Percentiles rank a stretch among this genome's conserved stretches.
Conservation (phyloP, 345 rosid genomes). For the Dovyalis caffra region DNA sequence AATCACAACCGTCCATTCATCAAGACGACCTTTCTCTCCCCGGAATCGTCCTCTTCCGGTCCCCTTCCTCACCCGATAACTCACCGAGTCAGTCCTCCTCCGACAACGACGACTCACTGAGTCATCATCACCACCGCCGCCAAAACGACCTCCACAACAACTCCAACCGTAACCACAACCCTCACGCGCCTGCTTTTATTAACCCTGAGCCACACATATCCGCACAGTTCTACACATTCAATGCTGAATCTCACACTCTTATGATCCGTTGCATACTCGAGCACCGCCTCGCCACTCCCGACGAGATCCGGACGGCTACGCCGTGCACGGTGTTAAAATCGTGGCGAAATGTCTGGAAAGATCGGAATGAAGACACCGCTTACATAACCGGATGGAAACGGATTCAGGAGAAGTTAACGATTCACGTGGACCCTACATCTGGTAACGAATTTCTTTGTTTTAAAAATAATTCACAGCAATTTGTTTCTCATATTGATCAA, state of each 20-base stretch:
- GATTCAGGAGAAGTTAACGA: constrained; percentile 90
- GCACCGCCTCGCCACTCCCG: constrained; percentile 74
- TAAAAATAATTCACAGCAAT: constrained; percentile 84
- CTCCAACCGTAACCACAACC: not conserved
- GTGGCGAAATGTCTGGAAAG: constrained; percentile 98
- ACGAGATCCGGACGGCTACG: constrained; percentile 91
- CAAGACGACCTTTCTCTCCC: constrained; percentile 54
- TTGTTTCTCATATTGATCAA: constrained; percentile 80
- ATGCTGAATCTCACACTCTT: constrained; percentile 85
- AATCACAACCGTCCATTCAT: constrained; percentile 54
- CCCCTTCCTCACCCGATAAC: constrained; percentile 71
- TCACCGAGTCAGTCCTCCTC: constrained; percentile 53
- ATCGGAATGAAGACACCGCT: constrained; percentile 98
- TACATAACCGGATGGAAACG: constrained; percentile 97
- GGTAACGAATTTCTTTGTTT: constrained; percentile 90
- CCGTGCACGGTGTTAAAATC: constrained; percentile 73
- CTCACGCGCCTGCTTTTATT: constrained; percentile 39
- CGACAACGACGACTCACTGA: constrained; percentile 32
- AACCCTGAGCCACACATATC: constrained; percentile 86
- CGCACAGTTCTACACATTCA: constrained; percentile 95
- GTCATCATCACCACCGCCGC: too few relatives aligned
- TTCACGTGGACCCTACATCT: constrained; percentile 57
- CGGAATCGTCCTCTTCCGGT: constrained; percentile 55
- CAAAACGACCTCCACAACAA: not conserved
- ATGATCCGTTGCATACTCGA: constrained; percentile 93